Evolutionary conservation across 169 alveolate genomes (phyloP).

Genomic region (Cryptosporidium meleagridis): DNA sequence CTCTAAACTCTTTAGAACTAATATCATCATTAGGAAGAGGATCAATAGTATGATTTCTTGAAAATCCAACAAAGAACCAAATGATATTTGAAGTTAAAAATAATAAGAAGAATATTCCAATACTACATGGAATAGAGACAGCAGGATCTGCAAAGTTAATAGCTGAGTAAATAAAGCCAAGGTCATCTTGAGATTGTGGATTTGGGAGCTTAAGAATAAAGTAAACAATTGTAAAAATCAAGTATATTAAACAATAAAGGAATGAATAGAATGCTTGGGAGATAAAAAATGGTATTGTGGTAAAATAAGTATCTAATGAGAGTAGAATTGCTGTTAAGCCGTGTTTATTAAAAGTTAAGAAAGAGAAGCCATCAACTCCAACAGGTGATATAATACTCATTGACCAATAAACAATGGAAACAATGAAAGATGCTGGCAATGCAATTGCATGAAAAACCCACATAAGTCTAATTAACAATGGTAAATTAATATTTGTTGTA

Average conservation of each 20-base stretch:
- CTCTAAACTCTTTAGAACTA: slow-evolving; percentile 16
- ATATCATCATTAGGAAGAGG: slow-evolving; percentile 43
- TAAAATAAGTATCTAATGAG: slow-evolving; percentile 46
- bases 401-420: slow-evolving; percentile 65
- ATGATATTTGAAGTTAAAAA: slow-evolving; percentile 34
- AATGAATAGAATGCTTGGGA: slow-evolving; percentile 57
- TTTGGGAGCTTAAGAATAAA: slow-evolving; percentile 42
- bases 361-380: slow-evolving; percentile 63
- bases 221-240: slow-evolving; percentile 53
- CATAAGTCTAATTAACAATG: slow-evolving; percentile 34
- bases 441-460: slow-evolving; percentile 71
- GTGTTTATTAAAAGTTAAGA: slow-evolving; percentile 58
- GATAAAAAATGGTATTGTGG: slow-evolving; percentile 59
- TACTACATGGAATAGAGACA: slow-evolving; percentile 52
- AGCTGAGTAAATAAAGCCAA: slow-evolving; percentile 66
- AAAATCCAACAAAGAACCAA: slow-evolving; percentile 68
- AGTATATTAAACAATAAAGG: slow-evolving; percentile 37
- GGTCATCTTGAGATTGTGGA: slow-evolving; percentile 62
- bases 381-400: slow-evolving; percentile 70
- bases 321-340: slow-evolving; percentile 35
- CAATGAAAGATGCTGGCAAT: slow-evolving; percentile 63
- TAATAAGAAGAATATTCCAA: slow-evolving; percentile 46
- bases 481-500: slow-evolving; percentile 54
- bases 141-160: slow-evolving; percentile 73
- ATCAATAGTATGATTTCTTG: slow-evolving; percentile 55